Percentiles rank a stretch among this genome's conserved stretches.
Evolutionary conservation across 768 basidiomycete genomes (phyloP).

Genomic region (Wakefieldia striispora): DNA sequence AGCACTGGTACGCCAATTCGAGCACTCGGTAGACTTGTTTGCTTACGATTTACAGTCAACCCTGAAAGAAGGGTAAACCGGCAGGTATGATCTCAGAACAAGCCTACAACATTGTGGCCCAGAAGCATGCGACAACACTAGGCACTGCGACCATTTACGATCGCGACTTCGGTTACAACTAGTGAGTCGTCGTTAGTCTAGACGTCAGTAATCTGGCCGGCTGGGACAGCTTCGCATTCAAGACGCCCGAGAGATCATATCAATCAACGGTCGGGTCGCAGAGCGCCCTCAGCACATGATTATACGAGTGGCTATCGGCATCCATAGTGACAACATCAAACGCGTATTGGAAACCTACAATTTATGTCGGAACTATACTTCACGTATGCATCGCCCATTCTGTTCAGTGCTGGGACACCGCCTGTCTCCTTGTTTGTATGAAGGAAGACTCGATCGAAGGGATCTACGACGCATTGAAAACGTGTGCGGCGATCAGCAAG

Average conservation of each 20-base stretch:
- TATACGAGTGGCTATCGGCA: conserved; percentile 98
- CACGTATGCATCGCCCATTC: conserved; percentile 95
- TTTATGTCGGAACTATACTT: conserved; percentile 99
- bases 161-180: conserved; percentile 97
- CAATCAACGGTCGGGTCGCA: conserved; percentile 89
- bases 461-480: conserved; percentile 98
- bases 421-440: conserved; percentile 98
- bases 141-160: conserved; percentile 97
- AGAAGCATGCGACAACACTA: conserved; percentile 73
- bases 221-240: conserved; percentile 87
- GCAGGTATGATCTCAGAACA: conserved; percentile 91
- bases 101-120: conserved; percentile 79
- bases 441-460: conserved; percentile 99
- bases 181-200: conserved; percentile 43
- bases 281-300: conserved; percentile 99
- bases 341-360: conserved; percentile 90
- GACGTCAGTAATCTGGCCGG: not conserved
- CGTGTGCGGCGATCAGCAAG: conserved; percentile 98
- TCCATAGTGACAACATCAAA: conserved; percentile 88
- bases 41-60: conserved; percentile 58
- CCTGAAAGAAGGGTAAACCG: conserved; percentile 87
- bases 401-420: conserved; percentile 98
- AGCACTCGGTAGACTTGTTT: not conserved
- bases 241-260: conserved; percentile 97
- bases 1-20: conserved; percentile 66